These are phyloP conservation scores for Globisporangium solare DNA, from an alignment of 352 stramenopile genomes.

Conservation along the genomic window DNA sequence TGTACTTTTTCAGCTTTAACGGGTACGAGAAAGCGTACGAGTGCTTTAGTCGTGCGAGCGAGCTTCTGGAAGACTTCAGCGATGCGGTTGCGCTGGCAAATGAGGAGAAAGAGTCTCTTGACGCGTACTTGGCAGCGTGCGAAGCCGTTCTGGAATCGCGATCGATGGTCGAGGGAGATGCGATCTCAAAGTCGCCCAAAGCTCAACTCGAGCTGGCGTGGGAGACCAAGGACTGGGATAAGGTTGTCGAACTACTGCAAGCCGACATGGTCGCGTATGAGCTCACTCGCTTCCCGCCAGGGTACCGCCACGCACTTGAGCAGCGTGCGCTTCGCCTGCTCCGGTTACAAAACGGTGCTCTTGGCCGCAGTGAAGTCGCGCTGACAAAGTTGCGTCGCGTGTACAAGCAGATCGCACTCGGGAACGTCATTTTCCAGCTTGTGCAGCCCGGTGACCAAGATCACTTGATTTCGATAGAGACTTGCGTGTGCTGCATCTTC, in stretches of 20 bases:
- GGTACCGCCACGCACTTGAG: slow-evolving; percentile 37
- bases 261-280: slow-evolving; percentile 36
- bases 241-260: slow-evolving; percentile 40
- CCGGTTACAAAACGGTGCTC: slow-evolving; percentile 23
- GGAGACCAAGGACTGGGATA: slow-evolving; percentile 44
- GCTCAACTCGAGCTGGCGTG: slow-evolving; percentile 42
- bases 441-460: slow-evolving; percentile 17
- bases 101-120: slow-evolving; percentile 34
- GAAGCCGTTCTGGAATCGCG: slow-evolving; percentile 57
- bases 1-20: slow-evolving; percentile 79
- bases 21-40: slow-evolving; percentile 72
- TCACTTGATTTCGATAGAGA: slow-evolving; percentile 22
- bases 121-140: slow-evolving; percentile 70
- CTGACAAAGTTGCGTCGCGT: slow-evolving; percentile 31
- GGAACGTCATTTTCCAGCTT: slow-evolving; percentile 34
- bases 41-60: slow-evolving; percentile 58
- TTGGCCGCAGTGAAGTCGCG: slow-evolving; percentile 17
- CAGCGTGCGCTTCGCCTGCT: slow-evolving; percentile 44
- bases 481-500: slow-evolving; percentile 31
- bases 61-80: slow-evolving; percentile 42
- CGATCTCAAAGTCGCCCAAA: slow-evolving; percentile 28
- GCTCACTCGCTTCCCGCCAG: slow-evolving; percentile 23
- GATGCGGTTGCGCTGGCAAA: slow-evolving; percentile 18
- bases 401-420: slow-evolving; percentile 47
- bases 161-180: slow-evolving; percentile 27